These are phyloP conservation scores for Mycena citricolor DNA, from an alignment of 1,284 basidiomycete species.

Conservation along the genomic window DNA sequence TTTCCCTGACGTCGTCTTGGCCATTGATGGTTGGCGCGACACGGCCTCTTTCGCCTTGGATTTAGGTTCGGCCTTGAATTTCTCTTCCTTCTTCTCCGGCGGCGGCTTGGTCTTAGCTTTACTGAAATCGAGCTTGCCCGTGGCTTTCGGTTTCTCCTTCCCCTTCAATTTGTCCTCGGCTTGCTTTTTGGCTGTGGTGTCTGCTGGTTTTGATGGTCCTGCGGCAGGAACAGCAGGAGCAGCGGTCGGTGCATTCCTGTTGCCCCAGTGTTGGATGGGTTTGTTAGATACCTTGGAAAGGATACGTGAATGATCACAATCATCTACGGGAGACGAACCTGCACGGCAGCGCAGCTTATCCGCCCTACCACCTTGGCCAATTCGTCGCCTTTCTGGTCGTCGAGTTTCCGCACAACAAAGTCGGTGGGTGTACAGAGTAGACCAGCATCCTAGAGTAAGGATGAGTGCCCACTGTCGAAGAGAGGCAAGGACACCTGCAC, in stretches of 20 bases:
- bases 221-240: constrained; percentile 17
- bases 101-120: constrained; percentile 54
- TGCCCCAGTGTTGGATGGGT: constrained; percentile 11
- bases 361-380: constrained; percentile 50
- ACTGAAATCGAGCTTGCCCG: constrained; percentile 63
- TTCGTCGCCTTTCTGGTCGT: constrained; percentile 44
- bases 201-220: constrained; percentile 14
- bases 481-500: constrained; percentile 40
- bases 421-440: constrained; percentile 53
- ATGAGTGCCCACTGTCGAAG: constrained; percentile 3
- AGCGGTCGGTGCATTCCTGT: constrained; percentile 22
- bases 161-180: constrained; percentile 27
- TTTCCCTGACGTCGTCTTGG: constrained; percentile 24
- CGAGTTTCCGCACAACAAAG: constrained; percentile 44
- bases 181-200: constrained; percentile 19
- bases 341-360: constrained; percentile 50
- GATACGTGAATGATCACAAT: neutral
- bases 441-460: constrained; percentile 52
- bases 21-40: constrained; percentile 4
- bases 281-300: constrained; percentile 8
- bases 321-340: constrained; percentile 35
- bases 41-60: constrained; percentile 19
- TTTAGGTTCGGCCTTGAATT: constrained; percentile 25
- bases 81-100: constrained; percentile 26
- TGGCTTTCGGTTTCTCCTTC: constrained; percentile 41